Conservation (phyloP, 2,329 filamentous ascomycete species). For the Ophiosphaerella korrae region DNA sequence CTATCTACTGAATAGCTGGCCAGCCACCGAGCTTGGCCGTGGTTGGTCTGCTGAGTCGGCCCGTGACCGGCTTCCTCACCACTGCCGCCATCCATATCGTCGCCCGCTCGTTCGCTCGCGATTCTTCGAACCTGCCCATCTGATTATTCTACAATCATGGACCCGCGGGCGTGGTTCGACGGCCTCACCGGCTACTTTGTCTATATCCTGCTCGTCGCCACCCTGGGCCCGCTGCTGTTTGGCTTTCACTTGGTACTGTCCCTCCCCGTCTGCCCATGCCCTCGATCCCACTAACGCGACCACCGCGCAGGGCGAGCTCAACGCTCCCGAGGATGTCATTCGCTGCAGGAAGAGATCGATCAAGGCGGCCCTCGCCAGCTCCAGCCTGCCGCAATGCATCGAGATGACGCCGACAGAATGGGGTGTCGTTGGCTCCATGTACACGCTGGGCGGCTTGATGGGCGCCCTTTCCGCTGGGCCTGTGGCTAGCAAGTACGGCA, state of each 20-base stretch:
- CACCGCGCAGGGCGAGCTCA: conserved; percentile 77
- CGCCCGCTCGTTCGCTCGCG: too few species aligned
- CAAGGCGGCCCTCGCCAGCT: conserved; percentile 40
- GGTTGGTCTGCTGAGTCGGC: too few species aligned
- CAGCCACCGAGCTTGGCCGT: too few species aligned
- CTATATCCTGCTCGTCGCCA: conserved; percentile 75
- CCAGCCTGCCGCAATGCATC: conserved; percentile 74
- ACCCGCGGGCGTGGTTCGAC: conserved; percentile 46
- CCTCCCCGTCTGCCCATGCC: neutral
- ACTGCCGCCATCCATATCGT: too few species aligned
- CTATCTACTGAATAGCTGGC: too few species aligned
- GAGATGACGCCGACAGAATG: conserved; percentile 83
- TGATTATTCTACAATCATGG: neutral
- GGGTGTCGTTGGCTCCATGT: conserved; percentile 86
- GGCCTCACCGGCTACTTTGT: conserved; percentile 76
- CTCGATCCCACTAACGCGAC: conserved; percentile 18
- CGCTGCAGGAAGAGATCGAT: conserved; percentile 74
- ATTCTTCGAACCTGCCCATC: too few species aligned
- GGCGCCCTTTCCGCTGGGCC: conserved; percentile 83
- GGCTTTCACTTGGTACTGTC: conserved; percentile 82
- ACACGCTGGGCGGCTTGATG: conserved; percentile 84
- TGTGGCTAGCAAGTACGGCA: conserved; percentile 76
- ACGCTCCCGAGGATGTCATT: conserved; percentile 91
- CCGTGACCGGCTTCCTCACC: too few species aligned
- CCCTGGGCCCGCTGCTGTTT: conserved; percentile 88